Evolutionary conservation across 805 yeast genomes (phyloP).

Genomic region (Brettanomyces sp.): DNA sequence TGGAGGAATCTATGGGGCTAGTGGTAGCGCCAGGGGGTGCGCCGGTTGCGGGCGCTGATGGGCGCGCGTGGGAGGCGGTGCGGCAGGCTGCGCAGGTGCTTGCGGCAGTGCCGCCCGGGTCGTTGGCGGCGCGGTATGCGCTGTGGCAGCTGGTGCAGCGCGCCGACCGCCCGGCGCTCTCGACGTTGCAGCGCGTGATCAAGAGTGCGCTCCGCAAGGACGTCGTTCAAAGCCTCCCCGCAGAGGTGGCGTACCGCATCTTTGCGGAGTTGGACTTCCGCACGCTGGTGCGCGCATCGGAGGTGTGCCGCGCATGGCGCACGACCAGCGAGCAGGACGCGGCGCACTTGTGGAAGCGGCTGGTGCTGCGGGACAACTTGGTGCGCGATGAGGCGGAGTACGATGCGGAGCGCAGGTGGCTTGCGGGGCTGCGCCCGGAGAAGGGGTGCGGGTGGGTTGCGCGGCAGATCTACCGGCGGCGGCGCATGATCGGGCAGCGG

Average conservation of each 20-base stretch:
- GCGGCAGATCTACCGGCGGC: conserved; percentile 45
- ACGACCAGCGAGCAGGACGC: conserved; percentile 44
- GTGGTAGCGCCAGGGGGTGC: no score
- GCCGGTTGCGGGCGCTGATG: background rate
- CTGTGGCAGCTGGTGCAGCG: conserved; percentile 48
- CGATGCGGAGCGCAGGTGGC: conserved; percentile 14
- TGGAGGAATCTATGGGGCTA: conserved; percentile 7
- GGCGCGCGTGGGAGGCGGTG: background rate
- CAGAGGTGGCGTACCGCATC: conserved; percentile 62
- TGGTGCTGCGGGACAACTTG: conserved; percentile 55
- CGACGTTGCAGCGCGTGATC: conserved; percentile 46
- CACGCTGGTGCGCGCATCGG: conserved; percentile 51
- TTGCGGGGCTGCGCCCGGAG: conserved; percentile 7
- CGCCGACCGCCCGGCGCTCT: conserved; percentile 51
- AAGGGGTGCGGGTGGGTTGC: conserved; percentile 7
- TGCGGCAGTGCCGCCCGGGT: background rate
- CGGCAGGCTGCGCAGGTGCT: background rate
- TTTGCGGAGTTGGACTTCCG: conserved; percentile 53
- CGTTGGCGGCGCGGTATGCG: conserved; percentile 29
- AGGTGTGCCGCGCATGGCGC: conserved; percentile 67
- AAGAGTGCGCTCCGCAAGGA: conserved; percentile 61
- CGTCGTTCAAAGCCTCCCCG: conserved; percentile 58
- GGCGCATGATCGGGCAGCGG: conserved; percentile 47
- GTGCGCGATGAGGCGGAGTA: conserved; percentile 39
- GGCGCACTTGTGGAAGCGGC: conserved; percentile 61